Evolutionary conservation across 2,329 filamentous ascomycete species (phyloP), one percentile per base, ranked within the genome.

Genomic region (Epicoccum sorghinum): DNA sequence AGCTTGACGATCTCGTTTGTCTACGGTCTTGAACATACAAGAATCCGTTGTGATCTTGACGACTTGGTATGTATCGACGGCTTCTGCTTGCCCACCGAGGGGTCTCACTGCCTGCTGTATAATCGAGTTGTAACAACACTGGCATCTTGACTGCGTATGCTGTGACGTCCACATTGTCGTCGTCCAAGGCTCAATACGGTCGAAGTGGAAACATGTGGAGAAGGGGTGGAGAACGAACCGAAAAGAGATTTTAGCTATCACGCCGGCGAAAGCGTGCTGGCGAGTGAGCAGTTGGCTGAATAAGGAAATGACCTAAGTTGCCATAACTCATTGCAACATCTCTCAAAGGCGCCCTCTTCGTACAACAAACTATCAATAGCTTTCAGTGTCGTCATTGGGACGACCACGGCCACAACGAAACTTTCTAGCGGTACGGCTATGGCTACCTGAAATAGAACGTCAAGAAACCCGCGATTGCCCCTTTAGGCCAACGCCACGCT

Each of bases 381-480:
- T 5, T 5, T 12, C 30, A 9, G 4, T 46, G 52, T 50, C 41
- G 52, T 55, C 52, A 55, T 46, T 23, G 14, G 30, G 18, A 33
- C 35, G 22, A 32, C 7, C 37, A 32, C 24, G 18, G 36, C 42
- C 27, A 41, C 13, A 24, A 33, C 32, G 27, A n/a, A 53, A 18
- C 10, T 6, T 41, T 38, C 46, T 46, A 41, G 25, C 14, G 24
- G 41, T 43, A 43, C 44, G 46, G 37, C 25, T 46, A 46, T 42
- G 46, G 4, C 42, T 38, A 42, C 46, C 47, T 37, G 45, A 50
- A 55, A 55, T 55, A 55, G 52, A 46, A 41, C 24, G 23, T 10
- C n/a, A 14, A 43, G 23, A 41, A 41, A 27, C 12, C 27, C 18
- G 32, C 29, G 30, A 38, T 46, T 44, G 23, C 41, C 37, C 37